These are phyloP conservation scores for Histomonas meleagridis DNA, from an alignment of 208 protist genomes.

Conservation along the genomic window DNA sequence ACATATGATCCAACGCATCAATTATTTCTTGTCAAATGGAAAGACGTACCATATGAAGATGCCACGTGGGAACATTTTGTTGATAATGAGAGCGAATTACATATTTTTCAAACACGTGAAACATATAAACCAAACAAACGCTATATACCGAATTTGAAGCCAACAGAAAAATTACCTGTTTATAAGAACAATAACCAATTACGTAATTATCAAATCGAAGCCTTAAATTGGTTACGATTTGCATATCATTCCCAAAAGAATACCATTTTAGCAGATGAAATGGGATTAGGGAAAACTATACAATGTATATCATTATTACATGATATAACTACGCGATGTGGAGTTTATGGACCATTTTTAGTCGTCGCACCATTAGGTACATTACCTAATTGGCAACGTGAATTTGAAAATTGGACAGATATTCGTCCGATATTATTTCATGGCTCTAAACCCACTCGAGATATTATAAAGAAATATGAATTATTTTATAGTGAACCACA, in stretches of 20 bases:
- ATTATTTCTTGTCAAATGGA: slow-evolving; percentile 59
- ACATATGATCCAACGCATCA: not conserved
- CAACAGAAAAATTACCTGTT: not conserved
- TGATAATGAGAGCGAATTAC: not conserved
- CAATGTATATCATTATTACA: slow-evolving; percentile 44
- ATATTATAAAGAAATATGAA: slow-evolving; percentile 36
- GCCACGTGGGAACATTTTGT: slow-evolving; percentile 55
- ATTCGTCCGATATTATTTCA: slow-evolving; percentile 61
- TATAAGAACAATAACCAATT: slow-evolving; percentile 48
- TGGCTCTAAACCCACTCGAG: slow-evolving; percentile 46
- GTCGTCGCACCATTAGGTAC: slow-evolving; percentile 60
- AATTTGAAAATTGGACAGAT: slow-evolving; percentile 63
- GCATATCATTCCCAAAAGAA: slow-evolving; percentile 45
- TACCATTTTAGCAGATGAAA: slow-evolving; percentile 54
- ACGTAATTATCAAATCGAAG: slow-evolving; percentile 52
- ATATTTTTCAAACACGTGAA: not conserved
- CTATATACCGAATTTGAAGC: not conserved
- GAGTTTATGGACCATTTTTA: slow-evolving; percentile 58
- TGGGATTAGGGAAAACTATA: slow-evolving; percentile 54
- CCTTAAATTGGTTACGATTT: slow-evolving; percentile 53
- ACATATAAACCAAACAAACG: not conserved
- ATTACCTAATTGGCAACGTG: slow-evolving; percentile 52
- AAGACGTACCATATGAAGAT: slow-evolving; percentile 50
- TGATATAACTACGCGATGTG: slow-evolving; percentile 37
- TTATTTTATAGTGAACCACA: slow-evolving; percentile 35